A percentile compares a stretch with the other conserved stretches of the same genome.
Conservation (phyloP, 2,329 filamentous ascomycete genomes). For the Xylariaceae sp. region DNA sequence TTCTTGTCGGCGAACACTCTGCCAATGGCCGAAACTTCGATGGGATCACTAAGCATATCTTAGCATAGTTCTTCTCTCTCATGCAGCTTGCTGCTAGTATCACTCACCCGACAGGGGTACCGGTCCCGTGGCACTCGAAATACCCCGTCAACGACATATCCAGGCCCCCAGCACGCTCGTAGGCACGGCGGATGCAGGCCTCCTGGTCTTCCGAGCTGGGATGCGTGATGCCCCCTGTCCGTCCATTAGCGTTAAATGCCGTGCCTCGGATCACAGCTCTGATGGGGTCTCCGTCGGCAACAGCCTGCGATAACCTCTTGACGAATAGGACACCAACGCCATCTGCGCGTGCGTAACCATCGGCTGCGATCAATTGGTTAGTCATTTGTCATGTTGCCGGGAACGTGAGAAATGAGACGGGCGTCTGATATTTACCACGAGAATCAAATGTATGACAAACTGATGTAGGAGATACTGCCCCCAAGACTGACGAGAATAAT, state of each 20-base stretch:
- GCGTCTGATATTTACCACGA: neutral
- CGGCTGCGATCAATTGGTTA: slow-evolving; percentile 6
- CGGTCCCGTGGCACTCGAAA: slow-evolving; percentile 32
- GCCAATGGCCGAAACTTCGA: slow-evolving; percentile 18
- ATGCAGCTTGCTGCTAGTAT: too few relatives aligned
- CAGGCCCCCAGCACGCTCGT: slow-evolving; percentile 13
- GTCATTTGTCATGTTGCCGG: neutral
- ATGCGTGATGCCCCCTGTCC: slow-evolving; percentile 9
- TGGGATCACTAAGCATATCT: slow-evolving; percentile 31
- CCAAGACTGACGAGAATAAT: slow-evolving; percentile 18
- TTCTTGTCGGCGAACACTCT: neutral
- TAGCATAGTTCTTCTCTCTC: neutral
- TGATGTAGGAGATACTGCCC: slow-evolving; percentile 11
- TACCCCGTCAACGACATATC: slow-evolving; percentile 8
- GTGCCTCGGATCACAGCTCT: slow-evolving; percentile 21
- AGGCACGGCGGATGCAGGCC: slow-evolving; percentile 18
- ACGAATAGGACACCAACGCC: slow-evolving; percentile 17
- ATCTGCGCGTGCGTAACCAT: slow-evolving; percentile 23
- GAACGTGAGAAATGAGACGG: neutral
- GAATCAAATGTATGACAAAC: slow-evolving; percentile 18
- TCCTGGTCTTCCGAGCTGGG: slow-evolving; percentile 19
- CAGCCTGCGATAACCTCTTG: slow-evolving; percentile 13
- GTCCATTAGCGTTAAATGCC: slow-evolving; percentile 19
- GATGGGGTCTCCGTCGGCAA: slow-evolving; percentile 13
- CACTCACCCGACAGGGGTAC: slow-evolving; percentile 32